A percentile compares a stretch with the other conserved stretches of the same genome.
phyloP scores from a whole-genome alignment of 208 protist genomes.

The Leishmania guyanensis region DNA sequence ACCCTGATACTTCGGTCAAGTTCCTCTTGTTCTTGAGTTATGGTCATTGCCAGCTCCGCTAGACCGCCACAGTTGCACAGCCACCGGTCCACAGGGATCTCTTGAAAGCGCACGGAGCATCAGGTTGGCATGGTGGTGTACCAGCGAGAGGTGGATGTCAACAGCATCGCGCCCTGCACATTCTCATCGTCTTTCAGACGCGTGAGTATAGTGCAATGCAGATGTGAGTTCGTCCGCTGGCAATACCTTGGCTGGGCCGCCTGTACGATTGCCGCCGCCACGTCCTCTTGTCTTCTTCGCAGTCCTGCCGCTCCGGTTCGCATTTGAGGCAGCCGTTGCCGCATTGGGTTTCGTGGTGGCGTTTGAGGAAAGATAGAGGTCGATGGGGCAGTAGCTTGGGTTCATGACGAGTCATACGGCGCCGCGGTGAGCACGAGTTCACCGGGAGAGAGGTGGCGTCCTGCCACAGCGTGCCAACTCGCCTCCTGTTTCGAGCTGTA shows the following conservation, averaged over 20 bases:
- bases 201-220: slow-evolving; percentile 8
- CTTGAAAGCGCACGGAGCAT: slow-evolving; percentile 54
- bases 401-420: slow-evolving; percentile 54
- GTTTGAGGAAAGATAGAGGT: slow-evolving; percentile 44
- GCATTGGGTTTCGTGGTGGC: slow-evolving; percentile 1
- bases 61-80: slow-evolving; percentile 59
- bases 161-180: neutral
- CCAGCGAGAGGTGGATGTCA: slow-evolving; percentile 4
- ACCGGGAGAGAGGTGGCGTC: slow-evolving; percentile 43
- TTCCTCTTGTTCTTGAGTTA: slow-evolving; percentile 40
- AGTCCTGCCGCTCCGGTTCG: neutral
- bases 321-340: neutral
- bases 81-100: slow-evolving; percentile 42
- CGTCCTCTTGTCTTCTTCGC: neutral
- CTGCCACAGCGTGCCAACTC: slow-evolving; percentile 56
- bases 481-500: slow-evolving; percentile 40
- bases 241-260: neutral
- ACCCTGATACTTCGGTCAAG: slow-evolving; percentile 3
- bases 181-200: neutral
- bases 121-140: slow-evolving; percentile 36
- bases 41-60: slow-evolving; percentile 42
- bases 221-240: neutral
- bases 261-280: neutral
- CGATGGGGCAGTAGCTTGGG: slow-evolving; percentile 47
- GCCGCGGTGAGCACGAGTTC: slow-evolving; percentile 64